phyloP scores from a whole-genome alignment of 2,329 filamentous ascomycete species.

The Neurospora sp. region DNA sequence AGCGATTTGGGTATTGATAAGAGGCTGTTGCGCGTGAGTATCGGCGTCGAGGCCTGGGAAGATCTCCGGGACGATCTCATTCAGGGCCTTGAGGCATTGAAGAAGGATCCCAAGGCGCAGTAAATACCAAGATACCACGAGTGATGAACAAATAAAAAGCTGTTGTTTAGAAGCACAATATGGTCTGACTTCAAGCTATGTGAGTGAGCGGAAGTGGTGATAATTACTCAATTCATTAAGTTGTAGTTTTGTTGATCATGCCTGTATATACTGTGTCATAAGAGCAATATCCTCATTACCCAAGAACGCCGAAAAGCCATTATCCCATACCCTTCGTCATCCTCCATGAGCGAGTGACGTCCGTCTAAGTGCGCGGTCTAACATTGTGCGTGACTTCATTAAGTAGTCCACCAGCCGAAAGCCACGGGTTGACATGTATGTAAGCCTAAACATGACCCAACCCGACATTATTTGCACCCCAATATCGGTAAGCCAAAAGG shows the following conservation, averaged over 20 bases:
- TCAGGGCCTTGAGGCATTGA: slow-evolving; percentile 51
- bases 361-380: not conserved
- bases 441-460: not conserved
- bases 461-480: not conserved
- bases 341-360: slow-evolving; percentile 1
- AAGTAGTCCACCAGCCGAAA: not conserved
- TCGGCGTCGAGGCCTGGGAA: slow-evolving; percentile 79
- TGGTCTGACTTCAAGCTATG: not conserved
- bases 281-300: not conserved
- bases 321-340: not conserved
- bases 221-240: not conserved
- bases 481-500: not conserved
- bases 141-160: not conserved
- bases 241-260: not conserved
- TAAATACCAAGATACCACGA: not conserved
- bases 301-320: not conserved
- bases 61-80: slow-evolving; percentile 71
- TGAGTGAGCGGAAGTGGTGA: not conserved
- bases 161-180: not conserved
- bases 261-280: not conserved
- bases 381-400: not conserved
- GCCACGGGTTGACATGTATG: not conserved
- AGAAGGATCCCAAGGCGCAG: slow-evolving; percentile 9
- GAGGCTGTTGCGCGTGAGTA: slow-evolving; percentile 66
- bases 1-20: slow-evolving; percentile 64